Evolutionary conservation across 169 alveolate genomes (phyloP).

Genomic region (Eimeria acervulina): DNA sequence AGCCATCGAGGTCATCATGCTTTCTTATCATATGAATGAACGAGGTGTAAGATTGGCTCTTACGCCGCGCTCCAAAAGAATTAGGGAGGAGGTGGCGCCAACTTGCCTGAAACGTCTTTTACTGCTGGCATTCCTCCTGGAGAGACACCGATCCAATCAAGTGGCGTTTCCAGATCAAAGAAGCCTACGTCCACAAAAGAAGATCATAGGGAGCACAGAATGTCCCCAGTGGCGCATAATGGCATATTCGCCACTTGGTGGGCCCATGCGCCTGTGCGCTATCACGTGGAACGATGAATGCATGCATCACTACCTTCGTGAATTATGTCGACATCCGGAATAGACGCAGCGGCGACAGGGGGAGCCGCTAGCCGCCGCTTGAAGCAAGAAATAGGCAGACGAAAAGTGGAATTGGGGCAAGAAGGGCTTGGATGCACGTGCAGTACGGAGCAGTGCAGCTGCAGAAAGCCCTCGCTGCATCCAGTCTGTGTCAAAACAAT

Average conservation of each 20-base stretch:
- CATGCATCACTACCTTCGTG: constrained; percentile 13
- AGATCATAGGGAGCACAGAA: neutral
- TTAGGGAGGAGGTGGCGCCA: neutral
- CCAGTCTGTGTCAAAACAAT: constrained; percentile 56
- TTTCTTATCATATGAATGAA: neutral
- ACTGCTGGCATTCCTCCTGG: constrained; percentile 81
- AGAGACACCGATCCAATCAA: constrained; percentile 78
- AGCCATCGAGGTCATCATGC: neutral
- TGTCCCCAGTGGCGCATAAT: neutral
- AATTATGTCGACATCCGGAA: constrained; percentile 51
- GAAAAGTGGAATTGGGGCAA: neutral
- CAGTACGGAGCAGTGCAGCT: constrained; percentile 52
- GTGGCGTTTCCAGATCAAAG: constrained; percentile 64
- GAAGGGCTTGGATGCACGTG: constrained; percentile 57
- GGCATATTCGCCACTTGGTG: neutral
- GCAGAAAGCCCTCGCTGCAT: constrained; percentile 51
- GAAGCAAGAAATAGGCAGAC: constrained; percentile 42
- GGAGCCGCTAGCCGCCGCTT: constrained; percentile 68
- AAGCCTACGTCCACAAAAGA: constrained; percentile 13
- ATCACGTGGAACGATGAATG: neutral
- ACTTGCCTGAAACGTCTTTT: constrained; percentile 73
- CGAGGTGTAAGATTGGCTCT: neutral
- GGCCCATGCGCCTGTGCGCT: neutral
- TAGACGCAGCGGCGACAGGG: constrained; percentile 60
- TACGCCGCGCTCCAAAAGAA: neutral